Evolutionary conservation across 2,329 filamentous ascomycete species (phyloP).

Genomic region (Colletotrichum sp.): DNA sequence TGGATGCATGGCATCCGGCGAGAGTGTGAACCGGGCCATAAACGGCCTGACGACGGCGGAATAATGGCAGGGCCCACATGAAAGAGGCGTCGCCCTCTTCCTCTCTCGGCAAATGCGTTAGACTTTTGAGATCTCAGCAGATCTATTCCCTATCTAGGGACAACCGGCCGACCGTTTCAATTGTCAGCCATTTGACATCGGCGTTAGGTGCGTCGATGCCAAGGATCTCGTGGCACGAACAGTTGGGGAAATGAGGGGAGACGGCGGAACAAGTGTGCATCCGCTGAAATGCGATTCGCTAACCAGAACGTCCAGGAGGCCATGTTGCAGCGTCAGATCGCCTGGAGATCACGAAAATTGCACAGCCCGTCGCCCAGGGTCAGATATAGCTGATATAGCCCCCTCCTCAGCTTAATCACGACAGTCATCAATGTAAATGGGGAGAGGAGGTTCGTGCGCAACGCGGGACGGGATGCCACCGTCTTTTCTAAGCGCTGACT

Average conservation of each 20-base stretch:
- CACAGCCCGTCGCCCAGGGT: constrained; percentile 1
- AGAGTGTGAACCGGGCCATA: not conserved
- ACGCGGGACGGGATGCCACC: not conserved
- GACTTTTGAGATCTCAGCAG: not conserved
- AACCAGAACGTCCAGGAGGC: not conserved
- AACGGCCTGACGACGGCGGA: not conserved
- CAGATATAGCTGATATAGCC: not conserved
- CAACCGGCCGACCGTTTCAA: constrained; percentile 2
- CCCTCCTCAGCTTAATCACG: not conserved
- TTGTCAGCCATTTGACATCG: constrained; percentile 17
- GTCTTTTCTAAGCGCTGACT: not conserved
- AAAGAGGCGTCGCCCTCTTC: not conserved
- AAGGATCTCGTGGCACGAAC: constrained; percentile 9
- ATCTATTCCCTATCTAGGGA: not conserved
- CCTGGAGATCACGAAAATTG: not conserved
- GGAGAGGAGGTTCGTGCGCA: not conserved
- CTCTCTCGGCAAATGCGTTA: not conserved
- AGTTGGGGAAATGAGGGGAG: constrained; percentile 1
- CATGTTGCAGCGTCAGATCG: constrained; percentile 11
- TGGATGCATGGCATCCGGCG: not conserved
- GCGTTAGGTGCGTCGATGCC: not conserved
- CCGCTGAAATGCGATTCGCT: constrained; percentile 10
- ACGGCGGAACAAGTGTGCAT: not conserved
- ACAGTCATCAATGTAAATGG: not conserved
- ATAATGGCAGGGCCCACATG: not conserved